A percentile compares a stretch with the other conserved stretches of the same genome.
These are phyloP conservation scores for Alloascoidea hylecoeti DNA, from an alignment of 805 yeast species.

Conservation along the genomic window DNA sequence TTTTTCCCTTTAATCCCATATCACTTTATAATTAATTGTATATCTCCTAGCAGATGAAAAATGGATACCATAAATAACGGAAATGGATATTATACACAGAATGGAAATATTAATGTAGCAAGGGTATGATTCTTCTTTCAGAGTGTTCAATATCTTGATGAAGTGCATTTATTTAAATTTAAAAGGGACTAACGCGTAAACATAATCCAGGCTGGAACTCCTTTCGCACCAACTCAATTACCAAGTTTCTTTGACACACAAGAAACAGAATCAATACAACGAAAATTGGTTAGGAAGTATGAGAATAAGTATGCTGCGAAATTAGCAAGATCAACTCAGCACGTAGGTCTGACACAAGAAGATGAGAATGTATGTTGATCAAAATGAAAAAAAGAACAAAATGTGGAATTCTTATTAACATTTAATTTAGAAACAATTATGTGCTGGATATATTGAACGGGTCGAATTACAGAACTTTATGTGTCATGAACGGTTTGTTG, in stretches of 20 bases:
- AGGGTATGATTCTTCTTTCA: too few relatives aligned
- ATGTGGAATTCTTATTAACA: neutral
- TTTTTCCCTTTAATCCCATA: too few relatives aligned
- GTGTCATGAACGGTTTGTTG: conserved; percentile 70
- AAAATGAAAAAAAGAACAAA: too few relatives aligned
- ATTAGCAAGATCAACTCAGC: too few relatives aligned
- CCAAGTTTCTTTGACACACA: neutral
- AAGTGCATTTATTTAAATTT: too few relatives aligned
- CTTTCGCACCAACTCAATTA: neutral
- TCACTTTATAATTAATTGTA: too few relatives aligned
- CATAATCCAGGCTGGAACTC: conserved; percentile 1
- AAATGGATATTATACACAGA: too few relatives aligned
- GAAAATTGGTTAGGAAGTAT: neutral
- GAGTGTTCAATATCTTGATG: too few relatives aligned
- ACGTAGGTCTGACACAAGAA: neutral
- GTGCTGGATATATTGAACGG: conserved; percentile 55
- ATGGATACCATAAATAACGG: too few relatives aligned
- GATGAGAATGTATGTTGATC: neutral
- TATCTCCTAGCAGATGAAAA: too few relatives aligned
- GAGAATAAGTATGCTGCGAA: neutral
- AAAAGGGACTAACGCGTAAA: neutral
- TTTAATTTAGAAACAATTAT: conserved; percentile 1
- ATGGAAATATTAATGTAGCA: too few relatives aligned
- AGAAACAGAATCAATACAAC: neutral
- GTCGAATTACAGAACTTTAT: conserved; percentile 63